Percentiles rank a stretch among this genome's conserved stretches.
Conservation (phyloP, 2,329 filamentous ascomycete genomes). For the Stromatinia cepivora region DNA sequence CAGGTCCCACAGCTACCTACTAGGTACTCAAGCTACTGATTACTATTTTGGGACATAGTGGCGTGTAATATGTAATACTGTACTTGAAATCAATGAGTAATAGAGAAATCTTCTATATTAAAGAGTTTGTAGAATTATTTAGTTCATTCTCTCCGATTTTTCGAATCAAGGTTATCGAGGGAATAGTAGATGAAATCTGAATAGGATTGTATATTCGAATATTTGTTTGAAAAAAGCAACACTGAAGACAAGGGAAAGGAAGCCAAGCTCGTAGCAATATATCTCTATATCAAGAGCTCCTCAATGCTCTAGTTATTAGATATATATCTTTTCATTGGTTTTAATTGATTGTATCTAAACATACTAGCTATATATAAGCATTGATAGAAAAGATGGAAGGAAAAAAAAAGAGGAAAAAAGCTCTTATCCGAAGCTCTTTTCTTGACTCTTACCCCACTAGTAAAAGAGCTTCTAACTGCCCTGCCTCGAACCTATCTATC, state of each 20-base stretch:
- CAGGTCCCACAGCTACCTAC: neutral
- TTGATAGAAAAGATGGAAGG: neutral
- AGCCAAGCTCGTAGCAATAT: neutral
- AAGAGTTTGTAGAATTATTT: neutral
- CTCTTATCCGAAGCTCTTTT: conserved; percentile 6
- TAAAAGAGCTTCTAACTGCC: neutral
- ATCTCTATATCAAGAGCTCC: neutral
- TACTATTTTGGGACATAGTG: neutral
- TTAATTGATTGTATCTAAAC: neutral
- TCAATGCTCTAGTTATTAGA: neutral
- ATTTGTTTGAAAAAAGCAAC: neutral
- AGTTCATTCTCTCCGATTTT: neutral
- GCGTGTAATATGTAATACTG: neutral
- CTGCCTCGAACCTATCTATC: neutral
- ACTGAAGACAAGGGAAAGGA: neutral
- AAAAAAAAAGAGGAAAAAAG: conserved; percentile 8
- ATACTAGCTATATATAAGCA: neutral
- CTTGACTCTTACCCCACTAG: conserved; percentile 15
- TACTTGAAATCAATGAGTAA: neutral
- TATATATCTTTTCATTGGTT: neutral
- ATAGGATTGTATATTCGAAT: neutral
- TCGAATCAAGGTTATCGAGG: neutral
- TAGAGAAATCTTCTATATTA: neutral
- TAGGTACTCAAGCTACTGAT: neutral
- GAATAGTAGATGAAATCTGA: no score